A percentile compares a stretch with the other conserved stretches of the same genome.
phyloP scores from a whole-genome alignment of 805 yeast genomes.

The Pachysolen tannophilus region DNA sequence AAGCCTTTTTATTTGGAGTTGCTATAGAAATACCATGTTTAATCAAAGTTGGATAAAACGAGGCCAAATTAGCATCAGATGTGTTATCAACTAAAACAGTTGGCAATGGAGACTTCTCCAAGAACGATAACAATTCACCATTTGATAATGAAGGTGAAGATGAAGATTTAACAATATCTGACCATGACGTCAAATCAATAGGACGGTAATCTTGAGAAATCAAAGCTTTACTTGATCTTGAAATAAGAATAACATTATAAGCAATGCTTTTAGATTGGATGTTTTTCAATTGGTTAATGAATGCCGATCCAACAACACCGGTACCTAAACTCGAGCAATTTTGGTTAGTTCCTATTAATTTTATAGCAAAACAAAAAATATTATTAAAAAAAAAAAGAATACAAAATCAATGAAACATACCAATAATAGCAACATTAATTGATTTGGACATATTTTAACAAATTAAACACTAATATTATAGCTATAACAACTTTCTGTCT shows the following conservation, averaged over 20 bases:
- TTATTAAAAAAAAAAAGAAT: background rate
- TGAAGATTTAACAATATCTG: slow-evolving; percentile 35
- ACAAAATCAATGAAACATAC: slow-evolving; percentile 22
- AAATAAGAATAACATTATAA: slow-evolving; percentile 74
- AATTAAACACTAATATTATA: too few species aligned
- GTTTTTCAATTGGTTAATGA: slow-evolving; percentile 68
- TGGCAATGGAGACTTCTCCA: slow-evolving; percentile 63
- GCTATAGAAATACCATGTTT: slow-evolving; percentile 83
- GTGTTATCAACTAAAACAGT: slow-evolving; percentile 91
- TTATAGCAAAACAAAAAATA: background rate
- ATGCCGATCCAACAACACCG: slow-evolving; percentile 94
- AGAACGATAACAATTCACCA: slow-evolving; percentile 50
- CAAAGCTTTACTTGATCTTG: slow-evolving; percentile 66
- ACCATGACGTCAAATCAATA: slow-evolving; percentile 55
- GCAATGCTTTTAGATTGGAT: slow-evolving; percentile 43
- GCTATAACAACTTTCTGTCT: too few species aligned
- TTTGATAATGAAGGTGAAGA: slow-evolving; percentile 43
- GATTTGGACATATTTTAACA: slow-evolving; percentile 40
- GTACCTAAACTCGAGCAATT: slow-evolving; percentile 39
- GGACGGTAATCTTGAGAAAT: slow-evolving; percentile 65
- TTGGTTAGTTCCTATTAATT: slow-evolving; percentile 1
- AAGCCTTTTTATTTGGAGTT: slow-evolving; percentile 97
- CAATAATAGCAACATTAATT: slow-evolving; percentile 66
- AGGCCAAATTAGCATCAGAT: slow-evolving; percentile 72
- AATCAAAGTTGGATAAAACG: slow-evolving; percentile 67